Base-by-base conservation (phyloP, 495 filamentous ascomycete species). In the Neurospora sp. region DNA sequence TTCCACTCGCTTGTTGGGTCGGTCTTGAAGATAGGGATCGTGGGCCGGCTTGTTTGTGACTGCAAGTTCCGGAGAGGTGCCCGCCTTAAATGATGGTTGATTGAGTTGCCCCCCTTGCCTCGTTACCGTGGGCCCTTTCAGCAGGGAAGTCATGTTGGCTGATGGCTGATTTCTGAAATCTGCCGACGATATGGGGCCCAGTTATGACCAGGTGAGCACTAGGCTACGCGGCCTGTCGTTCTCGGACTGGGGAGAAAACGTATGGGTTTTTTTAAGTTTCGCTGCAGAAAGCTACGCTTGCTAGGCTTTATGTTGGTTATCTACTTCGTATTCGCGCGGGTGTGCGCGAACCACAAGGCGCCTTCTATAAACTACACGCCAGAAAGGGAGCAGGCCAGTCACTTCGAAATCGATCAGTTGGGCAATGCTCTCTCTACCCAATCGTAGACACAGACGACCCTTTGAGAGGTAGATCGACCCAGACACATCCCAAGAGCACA, bases 31-130 rank as follows among this genome's bases (percentile, higher is more conserved):
- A n/a, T 38, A 18, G 48, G 9, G 16, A 35, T 10, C 53, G 4
- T 20, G 69, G 10, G 69, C 31, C 18, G 73, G 44, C 71, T 69
- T 74, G 68, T 70, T 71, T 71, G 72, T 35, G 12, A 65, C 31
- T 18, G 53, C 14, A 65, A 18, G 53, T 35, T 65, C 53, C 1
- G 0, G 53, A 65, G 53, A 65, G 27, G 27, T 3, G 27, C 53
- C 0, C 0, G 10, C 2, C 14, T 65, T 65, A 65, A 65, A 65
- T 65, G 53, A 27, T 65, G 53, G 14, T 37, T 37, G 53, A 37
- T 31, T 16, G 1, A 65, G 53, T 16, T 0, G 53, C 6, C 3
- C 53, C 53, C 31, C 53, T 31, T 65, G 53, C 31, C 14, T 27
- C 0, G 7, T 35, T 4, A 35, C 53, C 53, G 53, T 35, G 53